Evolutionary conservation across 208 protist genomes (phyloP).

Genomic region (Leptomonas pyrrhocoris): DNA sequence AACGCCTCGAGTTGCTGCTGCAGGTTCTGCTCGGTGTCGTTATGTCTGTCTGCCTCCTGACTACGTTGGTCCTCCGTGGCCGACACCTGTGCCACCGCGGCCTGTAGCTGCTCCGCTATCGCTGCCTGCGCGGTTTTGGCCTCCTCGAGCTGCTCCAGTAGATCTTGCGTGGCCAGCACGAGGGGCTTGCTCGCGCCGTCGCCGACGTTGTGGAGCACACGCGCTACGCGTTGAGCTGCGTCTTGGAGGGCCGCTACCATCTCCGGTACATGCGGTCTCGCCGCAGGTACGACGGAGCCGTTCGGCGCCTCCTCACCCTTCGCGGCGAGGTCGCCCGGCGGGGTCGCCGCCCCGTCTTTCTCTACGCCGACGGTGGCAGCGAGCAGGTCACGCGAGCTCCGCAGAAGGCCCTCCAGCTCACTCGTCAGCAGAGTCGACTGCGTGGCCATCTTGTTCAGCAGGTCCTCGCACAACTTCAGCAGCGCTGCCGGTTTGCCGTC

Average conservation of each 20-base stretch:
- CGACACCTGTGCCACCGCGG: slow-evolving; percentile 2
- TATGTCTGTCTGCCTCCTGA: not conserved
- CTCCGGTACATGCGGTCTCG: not conserved
- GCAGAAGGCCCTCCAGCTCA: slow-evolving; percentile 32
- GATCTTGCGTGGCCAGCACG: not conserved
- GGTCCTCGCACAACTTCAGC: slow-evolving; percentile 15
- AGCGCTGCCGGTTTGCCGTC: slow-evolving; percentile 18
- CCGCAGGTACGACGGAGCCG: not conserved
- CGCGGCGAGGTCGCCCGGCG: not conserved
- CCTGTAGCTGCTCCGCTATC: slow-evolving; percentile 2
- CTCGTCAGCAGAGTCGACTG: slow-evolving; percentile 27
- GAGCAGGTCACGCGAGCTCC: slow-evolving; percentile 18
- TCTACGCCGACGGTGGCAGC: slow-evolving; percentile 15
- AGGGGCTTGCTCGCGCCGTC: slow-evolving; percentile 9
- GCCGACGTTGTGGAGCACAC: slow-evolving; percentile 10
- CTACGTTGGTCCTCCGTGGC: slow-evolving; percentile 1
- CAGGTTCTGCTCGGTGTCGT: slow-evolving; percentile 17
- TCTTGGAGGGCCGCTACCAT: slow-evolving; percentile 5
- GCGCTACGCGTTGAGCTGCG: not conserved
- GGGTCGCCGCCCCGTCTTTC: not conserved
- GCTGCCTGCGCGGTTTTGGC: not conserved
- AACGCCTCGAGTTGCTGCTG: slow-evolving; percentile 13
- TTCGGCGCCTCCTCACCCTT: not conserved
- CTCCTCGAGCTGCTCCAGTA: slow-evolving; percentile 21
- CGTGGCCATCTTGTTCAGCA: slow-evolving; percentile 1